These are phyloP conservation scores for Haplographium delicatum DNA, from an alignment of 495 filamentous ascomycete genomes.

Conservation along the genomic window DNA sequence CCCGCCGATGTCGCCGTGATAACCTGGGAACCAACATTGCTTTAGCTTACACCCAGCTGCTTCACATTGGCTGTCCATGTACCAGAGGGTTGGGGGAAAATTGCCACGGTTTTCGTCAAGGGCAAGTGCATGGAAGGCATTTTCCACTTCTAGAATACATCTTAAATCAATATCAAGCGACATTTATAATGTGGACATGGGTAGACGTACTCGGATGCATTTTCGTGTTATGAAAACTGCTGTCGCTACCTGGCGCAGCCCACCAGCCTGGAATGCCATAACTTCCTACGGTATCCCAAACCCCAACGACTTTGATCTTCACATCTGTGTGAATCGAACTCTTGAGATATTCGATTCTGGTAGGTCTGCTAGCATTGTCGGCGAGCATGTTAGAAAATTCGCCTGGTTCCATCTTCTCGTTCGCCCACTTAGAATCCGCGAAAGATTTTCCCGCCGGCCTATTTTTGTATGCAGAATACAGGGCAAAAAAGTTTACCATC, in stretches of 20 bases:
- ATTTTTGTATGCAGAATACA: slow-evolving; percentile 30
- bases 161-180: slow-evolving; percentile 3
- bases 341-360: slow-evolving; percentile 1
- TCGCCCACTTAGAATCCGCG: slow-evolving; percentile 16
- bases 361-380: background rate
- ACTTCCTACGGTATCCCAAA: slow-evolving; percentile 52
- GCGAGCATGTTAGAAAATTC: too few relatives aligned
- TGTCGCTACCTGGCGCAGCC: slow-evolving; percentile 25
- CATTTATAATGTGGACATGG: background rate
- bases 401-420: too few relatives aligned
- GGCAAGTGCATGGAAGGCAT: slow-evolving; percentile 68
- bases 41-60: slow-evolving; percentile 31
- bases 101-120: slow-evolving; percentile 61
- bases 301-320: slow-evolving; percentile 38
- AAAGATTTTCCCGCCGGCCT: background rate
- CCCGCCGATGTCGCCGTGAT: slow-evolving; percentile 60
- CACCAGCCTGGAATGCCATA: slow-evolving; percentile 30
- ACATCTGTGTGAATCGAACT: slow-evolving; percentile 10
- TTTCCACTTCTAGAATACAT: slow-evolving; percentile 37
- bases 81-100: slow-evolving; percentile 62
- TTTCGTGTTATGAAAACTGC: slow-evolving; percentile 14
- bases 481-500: slow-evolving; percentile 55
- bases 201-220: slow-evolving; percentile 6
- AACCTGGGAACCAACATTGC: slow-evolving; percentile 68
- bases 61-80: slow-evolving; percentile 24